Evolutionary conservation across 257 asterid genomes (phyloP).

Genomic region (Petunia secreta): DNA sequence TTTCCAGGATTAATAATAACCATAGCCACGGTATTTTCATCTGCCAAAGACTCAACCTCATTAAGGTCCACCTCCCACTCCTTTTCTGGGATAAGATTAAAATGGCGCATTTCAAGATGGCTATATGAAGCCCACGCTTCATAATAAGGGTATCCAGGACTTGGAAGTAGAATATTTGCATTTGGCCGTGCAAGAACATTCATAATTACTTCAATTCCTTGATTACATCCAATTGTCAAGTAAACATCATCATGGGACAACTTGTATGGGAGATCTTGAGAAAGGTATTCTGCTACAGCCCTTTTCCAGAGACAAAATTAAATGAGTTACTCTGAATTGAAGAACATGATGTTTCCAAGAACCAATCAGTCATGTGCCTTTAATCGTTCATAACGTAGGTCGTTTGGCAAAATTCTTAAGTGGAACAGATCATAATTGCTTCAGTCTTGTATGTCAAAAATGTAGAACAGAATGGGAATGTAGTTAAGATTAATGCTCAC

Average conservation of each 20-base stretch:
- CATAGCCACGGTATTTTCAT: constrained; percentile 70
- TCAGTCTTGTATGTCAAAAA: background rate
- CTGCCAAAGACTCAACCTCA: constrained; percentile 58
- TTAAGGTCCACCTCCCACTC: constrained; percentile 74
- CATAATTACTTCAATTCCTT: constrained; percentile 59
- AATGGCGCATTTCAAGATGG: constrained; percentile 65
- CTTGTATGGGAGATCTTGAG: constrained; percentile 70
- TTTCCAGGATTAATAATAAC: constrained; percentile 75
- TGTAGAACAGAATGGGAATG: background rate
- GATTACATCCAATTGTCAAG: constrained; percentile 62
- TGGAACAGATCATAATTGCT: background rate
- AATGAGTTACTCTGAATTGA: background rate
- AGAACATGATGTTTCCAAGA: background rate
- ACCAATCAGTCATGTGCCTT: background rate
- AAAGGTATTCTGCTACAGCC: constrained; percentile 81
- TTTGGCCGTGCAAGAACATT: constrained; percentile 61
- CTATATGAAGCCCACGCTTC: constrained; percentile 61
- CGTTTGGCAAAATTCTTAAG: too few species aligned
- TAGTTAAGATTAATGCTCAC: background rate
- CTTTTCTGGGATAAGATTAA: constrained; percentile 52
- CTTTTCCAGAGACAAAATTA: constrained; percentile 38
- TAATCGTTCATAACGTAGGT: too few species aligned
- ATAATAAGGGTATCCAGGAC: constrained; percentile 67
- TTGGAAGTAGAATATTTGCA: constrained; percentile 63
- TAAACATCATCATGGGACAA: constrained; percentile 56